Evolutionary conservation across 768 basidiomycete species (phyloP), one percentile per base, ranked within the genome.

Genomic region (Daedaleopsis sinensis): DNA sequence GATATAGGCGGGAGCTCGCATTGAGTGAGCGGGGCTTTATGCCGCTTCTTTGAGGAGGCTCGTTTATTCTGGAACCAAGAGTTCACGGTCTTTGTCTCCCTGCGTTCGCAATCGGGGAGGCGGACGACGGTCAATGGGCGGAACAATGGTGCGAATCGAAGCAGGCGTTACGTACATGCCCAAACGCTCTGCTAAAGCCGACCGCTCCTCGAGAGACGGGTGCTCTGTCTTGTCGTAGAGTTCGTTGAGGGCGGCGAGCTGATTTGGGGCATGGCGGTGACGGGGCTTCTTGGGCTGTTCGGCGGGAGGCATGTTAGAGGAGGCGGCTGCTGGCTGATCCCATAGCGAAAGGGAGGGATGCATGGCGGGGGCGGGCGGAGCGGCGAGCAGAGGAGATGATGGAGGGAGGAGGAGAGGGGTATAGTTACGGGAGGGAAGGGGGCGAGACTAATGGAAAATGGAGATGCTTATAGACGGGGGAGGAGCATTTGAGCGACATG

Each of bases 11-110:
- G 78, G 55, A 68, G 76, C 66, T 68, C 59, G 68, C 68, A 73
- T 73, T 69, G 61, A 49, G 65, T 54, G 58, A 68, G 57, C 50
- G 58, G 48, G 47, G 63, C 65, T 57, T 68, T 72, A 80, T 82
- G 78, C 21, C 82, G 78, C 75, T 92, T 92, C 82, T 91, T 92
- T 67, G 84, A 85, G 13, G 90, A 91, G 7, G 91, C 90, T 57
- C 91, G 82, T 79, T 91, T 92, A 72, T 92, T 92, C 77, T 92
- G 90, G 75, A 92, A 93, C 88, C 89, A 92, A 15, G 91, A 88
- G 71, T 90, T 89, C 71, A 92, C 90, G 2, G 89, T 90, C 81
- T 92, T 92, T 73, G 85, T 86, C 72, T 91, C 89, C 87, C 91
- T 92, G 71, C 55, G 55, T 64, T 56, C 60, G 18, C 44, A 18